Conservation (phyloP, 83 land plant species). For the Picea engelmannii region DNA sequence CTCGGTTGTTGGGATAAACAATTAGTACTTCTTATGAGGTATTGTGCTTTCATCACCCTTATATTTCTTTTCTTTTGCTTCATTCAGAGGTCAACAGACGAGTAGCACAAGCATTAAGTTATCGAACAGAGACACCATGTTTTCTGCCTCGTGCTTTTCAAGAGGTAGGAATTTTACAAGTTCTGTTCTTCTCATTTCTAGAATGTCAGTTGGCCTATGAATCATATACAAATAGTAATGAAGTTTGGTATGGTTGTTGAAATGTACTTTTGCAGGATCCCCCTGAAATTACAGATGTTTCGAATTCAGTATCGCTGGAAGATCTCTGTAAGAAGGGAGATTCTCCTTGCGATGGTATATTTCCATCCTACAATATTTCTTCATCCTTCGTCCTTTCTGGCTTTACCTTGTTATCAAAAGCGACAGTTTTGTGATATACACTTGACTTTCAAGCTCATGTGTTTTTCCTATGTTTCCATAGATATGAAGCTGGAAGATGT, state of each 20-base stretch:
- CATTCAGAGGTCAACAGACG: conserved; percentile 8
- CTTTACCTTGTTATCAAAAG: background rate
- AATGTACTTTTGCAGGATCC: background rate
- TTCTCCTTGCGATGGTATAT: background rate
- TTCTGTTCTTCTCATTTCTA: background rate
- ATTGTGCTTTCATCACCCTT: background rate
- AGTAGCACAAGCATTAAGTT: conserved; percentile 3
- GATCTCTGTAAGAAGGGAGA: background rate
- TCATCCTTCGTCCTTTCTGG: background rate
- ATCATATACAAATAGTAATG: too few species aligned
- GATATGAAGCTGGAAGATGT: background rate
- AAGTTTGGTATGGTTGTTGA: too few species aligned
- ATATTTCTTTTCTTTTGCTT: background rate
- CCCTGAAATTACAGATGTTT: background rate
- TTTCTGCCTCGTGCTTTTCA: background rate
- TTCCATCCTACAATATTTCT: background rate
- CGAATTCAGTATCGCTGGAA: background rate
- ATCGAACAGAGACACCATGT: background rate
- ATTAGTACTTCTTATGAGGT: too few species aligned
- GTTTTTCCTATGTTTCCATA: background rate
- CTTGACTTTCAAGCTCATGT: background rate
- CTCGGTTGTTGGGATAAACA: too few species aligned
- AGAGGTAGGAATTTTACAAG: background rate
- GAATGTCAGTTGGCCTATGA: too few species aligned
- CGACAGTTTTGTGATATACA: background rate